Percentiles rank a stretch among this genome's conserved stretches.
phyloP scores from a whole-genome alignment of 2,329 filamentous ascomycete genomes.

The Ilyonectria mors-panacis region DNA sequence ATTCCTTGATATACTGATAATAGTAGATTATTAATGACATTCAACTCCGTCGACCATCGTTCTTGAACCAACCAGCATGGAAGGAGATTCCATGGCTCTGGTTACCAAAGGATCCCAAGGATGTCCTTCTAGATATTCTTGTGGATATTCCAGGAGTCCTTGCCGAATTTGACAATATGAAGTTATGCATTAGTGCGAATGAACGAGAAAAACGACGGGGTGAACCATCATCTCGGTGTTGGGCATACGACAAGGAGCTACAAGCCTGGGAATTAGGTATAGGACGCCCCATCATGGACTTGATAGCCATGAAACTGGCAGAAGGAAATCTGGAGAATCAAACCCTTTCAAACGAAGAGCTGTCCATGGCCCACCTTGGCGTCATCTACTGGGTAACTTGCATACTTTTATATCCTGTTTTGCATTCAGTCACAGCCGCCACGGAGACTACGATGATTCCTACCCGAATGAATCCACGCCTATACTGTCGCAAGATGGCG shows the following conservation, averaged over 20 bases:
- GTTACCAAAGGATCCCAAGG: slow-evolving; percentile 9
- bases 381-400: slow-evolving; percentile 13
- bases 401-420: slow-evolving; percentile 2
- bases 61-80: slow-evolving; percentile 8
- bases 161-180: not conserved
- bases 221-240: not conserved
- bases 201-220: not conserved
- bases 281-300: not conserved
- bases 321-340: too few relatives aligned
- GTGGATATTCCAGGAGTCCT: slow-evolving; percentile 10
- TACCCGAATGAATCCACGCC: not conserved
- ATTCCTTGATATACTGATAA: not conserved
- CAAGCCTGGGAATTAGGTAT: not conserved
- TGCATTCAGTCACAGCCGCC: not conserved
- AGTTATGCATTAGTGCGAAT: not conserved
- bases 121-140: slow-evolving; percentile 11
- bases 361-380: slow-evolving; percentile 10
- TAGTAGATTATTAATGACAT: slow-evolving; percentile 1
- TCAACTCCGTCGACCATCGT: slow-evolving; percentile 1
- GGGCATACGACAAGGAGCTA: not conserved
- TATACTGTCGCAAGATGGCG: slow-evolving; percentile 9
- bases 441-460: not conserved
- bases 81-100: slow-evolving; percentile 13
- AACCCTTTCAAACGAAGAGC: not conserved
- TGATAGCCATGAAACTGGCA: not conserved